phyloP scores from a whole-genome alignment of 2,329 filamentous ascomycete species.

The Thermochaetoides dissita region DNA sequence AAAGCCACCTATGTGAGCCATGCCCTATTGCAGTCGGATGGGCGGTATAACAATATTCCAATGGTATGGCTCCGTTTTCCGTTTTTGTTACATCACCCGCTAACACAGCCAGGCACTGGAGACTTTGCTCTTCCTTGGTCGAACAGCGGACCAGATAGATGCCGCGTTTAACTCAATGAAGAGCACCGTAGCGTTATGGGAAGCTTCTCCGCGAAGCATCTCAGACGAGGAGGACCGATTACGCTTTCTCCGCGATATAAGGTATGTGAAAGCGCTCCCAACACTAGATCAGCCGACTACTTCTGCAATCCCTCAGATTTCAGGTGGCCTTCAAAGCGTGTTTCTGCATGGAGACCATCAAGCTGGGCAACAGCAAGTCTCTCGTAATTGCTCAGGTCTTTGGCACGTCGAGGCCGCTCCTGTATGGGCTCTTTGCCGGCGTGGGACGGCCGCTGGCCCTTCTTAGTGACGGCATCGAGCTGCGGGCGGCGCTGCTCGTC shows the following conservation, averaged over 20 bases:
- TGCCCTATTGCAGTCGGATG: slow-evolving; percentile 13
- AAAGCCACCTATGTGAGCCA: slow-evolving; percentile 14
- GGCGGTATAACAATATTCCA: slow-evolving; percentile 12
- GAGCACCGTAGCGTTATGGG: slow-evolving; percentile 10
- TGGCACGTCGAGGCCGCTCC: slow-evolving; percentile 9
- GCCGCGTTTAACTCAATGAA: slow-evolving; percentile 8
- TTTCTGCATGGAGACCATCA: slow-evolving; percentile 15
- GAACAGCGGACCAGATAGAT: slow-evolving; percentile 8
- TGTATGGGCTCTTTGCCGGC: slow-evolving; percentile 15
- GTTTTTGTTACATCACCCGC: background rate
- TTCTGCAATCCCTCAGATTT: slow-evolving; percentile 11
- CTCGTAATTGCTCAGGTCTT: slow-evolving; percentile 13
- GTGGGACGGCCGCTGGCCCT: slow-evolving; percentile 14
- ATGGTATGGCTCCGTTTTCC: slow-evolving; percentile 4
- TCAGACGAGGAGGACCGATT: slow-evolving; percentile 6
- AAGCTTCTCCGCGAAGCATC: slow-evolving; percentile 13
- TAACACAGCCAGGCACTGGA: slow-evolving; percentile 10
- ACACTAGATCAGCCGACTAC: background rate
- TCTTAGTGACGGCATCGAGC: slow-evolving; percentile 16
- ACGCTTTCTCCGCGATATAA: slow-evolving; percentile 12
- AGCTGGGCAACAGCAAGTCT: slow-evolving; percentile 11
- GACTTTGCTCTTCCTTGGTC: slow-evolving; percentile 12
- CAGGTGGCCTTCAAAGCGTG: slow-evolving; percentile 18
- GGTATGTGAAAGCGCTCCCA: slow-evolving; percentile 4
- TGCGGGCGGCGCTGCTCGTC: slow-evolving; percentile 13